These are phyloP conservation scores for Trichoderma brevicompactum DNA, from an alignment of 2,329 filamentous ascomycete species.

Conservation along the genomic window DNA sequence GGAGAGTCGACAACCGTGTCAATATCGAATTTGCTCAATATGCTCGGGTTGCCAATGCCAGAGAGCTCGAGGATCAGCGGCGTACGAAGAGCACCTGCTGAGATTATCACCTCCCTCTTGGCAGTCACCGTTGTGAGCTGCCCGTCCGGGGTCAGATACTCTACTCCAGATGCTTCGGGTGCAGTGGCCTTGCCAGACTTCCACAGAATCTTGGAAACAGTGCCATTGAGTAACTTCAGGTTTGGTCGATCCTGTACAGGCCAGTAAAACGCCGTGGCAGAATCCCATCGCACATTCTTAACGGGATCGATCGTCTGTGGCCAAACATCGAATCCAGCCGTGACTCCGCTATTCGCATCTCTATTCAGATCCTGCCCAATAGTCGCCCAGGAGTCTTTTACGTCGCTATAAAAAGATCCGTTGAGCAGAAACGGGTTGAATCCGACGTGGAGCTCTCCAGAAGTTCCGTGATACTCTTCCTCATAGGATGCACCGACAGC, in stretches of 20 bases:
- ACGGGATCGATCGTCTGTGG: slow-evolving; percentile 48
- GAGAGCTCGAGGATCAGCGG: slow-evolving; percentile 41
- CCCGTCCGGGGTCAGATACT: slow-evolving; percentile 41
- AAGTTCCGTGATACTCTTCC: slow-evolving; percentile 41
- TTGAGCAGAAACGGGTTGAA: slow-evolving; percentile 44
- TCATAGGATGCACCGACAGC: slow-evolving; percentile 44
- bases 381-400: slow-evolving; percentile 41
- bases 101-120: slow-evolving; percentile 43
- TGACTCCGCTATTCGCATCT: slow-evolving; percentile 47
- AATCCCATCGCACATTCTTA: slow-evolving; percentile 45
- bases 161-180: slow-evolving; percentile 41
- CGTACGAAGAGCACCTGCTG: slow-evolving; percentile 29
- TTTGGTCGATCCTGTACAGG: slow-evolving; percentile 45
- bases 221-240: slow-evolving; percentile 46
- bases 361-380: slow-evolving; percentile 42
- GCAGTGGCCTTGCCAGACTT: slow-evolving; percentile 24
- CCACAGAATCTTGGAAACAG: slow-evolving; percentile 42
- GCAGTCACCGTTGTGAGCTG: slow-evolving; percentile 45
- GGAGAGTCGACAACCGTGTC: slow-evolving; percentile 42
- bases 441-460: slow-evolving; percentile 45
- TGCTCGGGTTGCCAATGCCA: slow-evolving; percentile 40
- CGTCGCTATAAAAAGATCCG: slow-evolving; percentile 38
- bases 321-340: slow-evolving; percentile 45
- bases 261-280: slow-evolving; percentile 49
- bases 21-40: slow-evolving; percentile 43